Base-by-base conservation (phyloP, 2,329 filamentous ascomycete species). In the Trichophyton equinum region DNA sequence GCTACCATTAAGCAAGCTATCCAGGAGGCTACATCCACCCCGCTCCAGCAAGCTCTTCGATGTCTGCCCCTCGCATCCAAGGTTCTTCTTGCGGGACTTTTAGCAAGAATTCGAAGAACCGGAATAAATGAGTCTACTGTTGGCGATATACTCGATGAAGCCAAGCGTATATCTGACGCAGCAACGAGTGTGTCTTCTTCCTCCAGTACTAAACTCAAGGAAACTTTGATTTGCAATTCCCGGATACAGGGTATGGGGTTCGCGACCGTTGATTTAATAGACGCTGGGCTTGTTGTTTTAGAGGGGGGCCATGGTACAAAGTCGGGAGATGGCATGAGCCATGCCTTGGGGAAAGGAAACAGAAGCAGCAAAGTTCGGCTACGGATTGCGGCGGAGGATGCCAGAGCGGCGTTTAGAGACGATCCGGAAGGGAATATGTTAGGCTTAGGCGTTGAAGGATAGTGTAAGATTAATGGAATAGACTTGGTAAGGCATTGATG, bases 1-100 rank as follows among this genome's bases (percentile, higher is more conserved):
- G 85, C 88, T 59, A 96, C 90, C 3, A 88, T 97, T 72, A 95
- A 95, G 73, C 85, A 89, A 70, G 94, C 94, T 40, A 97, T 99
- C 73, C 89, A 88, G 68, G 94, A 99, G 76, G 91, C 92, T 4
- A 97, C 92, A 0, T 91, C 88, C 3, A 96, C 89, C 61, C 94
- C 94, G 1, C 78, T 96, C 62, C 92, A 96, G 71, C 89, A 94
- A 71, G 91, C 91, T 69, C 81, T 99, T 40, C 87, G 90, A 57
- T 82, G 85, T 18, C 81, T 97, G 22, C 89, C 94, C 0, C 80
- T 96, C 47, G 82, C 86, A 27, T 85, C 87, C 11, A 96, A 96
- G 70, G 78, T 97, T 40, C 85, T 97, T 66, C 83, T 99, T 59
- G 86, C 89, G 1, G 90, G 91, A 5, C 78, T 99, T 15, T 75